Conservation (phyloP, 768 basidiomycete genomes). For the Clathrus columnatus region DNA sequence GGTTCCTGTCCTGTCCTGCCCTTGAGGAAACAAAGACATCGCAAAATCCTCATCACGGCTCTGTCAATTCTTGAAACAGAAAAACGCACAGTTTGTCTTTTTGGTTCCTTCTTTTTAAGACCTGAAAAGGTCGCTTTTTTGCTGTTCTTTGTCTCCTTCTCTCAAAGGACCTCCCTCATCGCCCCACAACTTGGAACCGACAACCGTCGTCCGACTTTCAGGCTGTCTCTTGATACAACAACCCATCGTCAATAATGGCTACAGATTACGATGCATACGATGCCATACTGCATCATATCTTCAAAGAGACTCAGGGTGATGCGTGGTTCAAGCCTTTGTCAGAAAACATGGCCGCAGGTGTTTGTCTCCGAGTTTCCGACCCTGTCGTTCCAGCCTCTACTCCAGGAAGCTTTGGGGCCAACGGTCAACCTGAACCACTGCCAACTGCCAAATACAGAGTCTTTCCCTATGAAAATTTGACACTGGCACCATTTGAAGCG, state of each 20-base stretch:
- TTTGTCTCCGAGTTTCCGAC: constrained; percentile 58
- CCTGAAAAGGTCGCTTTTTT: not conserved
- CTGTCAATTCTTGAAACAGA: not conserved
- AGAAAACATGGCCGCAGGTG: constrained; percentile 72
- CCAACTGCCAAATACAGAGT: constrained; percentile 57
- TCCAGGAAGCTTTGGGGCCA: not conserved
- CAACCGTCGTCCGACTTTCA: constrained; percentile 40
- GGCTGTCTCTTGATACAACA: too few species aligned
- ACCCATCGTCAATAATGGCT: constrained; percentile 58
- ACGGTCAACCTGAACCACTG: not conserved
- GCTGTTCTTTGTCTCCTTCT: not conserved
- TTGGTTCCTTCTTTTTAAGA: not conserved
- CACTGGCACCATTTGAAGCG: constrained; percentile 72
- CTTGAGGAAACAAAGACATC: too few species aligned
- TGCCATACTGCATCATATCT: constrained; percentile 71
- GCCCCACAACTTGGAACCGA: not conserved
- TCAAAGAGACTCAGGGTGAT: constrained; percentile 74
- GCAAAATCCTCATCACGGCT: too few species aligned
- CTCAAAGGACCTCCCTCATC: not conserved
- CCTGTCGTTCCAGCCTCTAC: not conserved
- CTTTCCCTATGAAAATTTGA: constrained; percentile 81
- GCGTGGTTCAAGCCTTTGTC: constrained; percentile 84
- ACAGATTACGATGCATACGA: constrained; percentile 14
- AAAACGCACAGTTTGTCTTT: too few species aligned
- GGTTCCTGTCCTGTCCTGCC: not conserved